Percentiles rank a stretch among this genome's conserved stretches.
Evolutionary conservation across 192 early-diverging fungal species (phyloP).

Genomic region (Dissophora ornata): DNA sequence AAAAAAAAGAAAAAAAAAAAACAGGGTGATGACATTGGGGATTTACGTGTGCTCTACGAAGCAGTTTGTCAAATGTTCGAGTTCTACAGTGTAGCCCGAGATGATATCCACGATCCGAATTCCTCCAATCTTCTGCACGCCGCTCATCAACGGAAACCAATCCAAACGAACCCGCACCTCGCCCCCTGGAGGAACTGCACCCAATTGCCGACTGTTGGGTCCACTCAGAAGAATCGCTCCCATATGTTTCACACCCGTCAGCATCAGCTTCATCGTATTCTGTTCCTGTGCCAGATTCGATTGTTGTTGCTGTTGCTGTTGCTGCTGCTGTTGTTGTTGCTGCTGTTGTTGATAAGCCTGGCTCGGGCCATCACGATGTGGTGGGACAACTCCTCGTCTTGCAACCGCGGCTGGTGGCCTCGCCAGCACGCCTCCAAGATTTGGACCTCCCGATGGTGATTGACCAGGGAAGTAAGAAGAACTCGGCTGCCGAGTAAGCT

Average conservation of each 20-base stretch:
- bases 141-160: constrained; percentile 86
- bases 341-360: no score
- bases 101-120: constrained; percentile 76
- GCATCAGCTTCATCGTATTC: constrained; percentile 63
- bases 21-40: no score
- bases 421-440: constrained; percentile 24
- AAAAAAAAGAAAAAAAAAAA: no score
- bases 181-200: constrained; percentile 68
- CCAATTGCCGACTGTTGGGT: constrained; percentile 66
- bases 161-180: constrained; percentile 74
- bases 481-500: constrained; percentile 6
- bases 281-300: constrained; percentile 20
- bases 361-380: constrained; percentile 15
- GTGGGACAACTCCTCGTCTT: constrained; percentile 24
- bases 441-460: constrained; percentile 4
- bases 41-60: constrained; percentile 63
- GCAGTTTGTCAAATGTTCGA: constrained; percentile 83
- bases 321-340: neutral
- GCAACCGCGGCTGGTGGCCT: constrained; percentile 42
- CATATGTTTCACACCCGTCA: constrained; percentile 82
- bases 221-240: constrained; percentile 77
- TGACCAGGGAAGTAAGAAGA: constrained; percentile 8
- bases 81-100: constrained; percentile 79
- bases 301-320: constrained; percentile 5
- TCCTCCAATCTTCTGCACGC: constrained; percentile 88